Evolutionary conservation across 1,284 basidiomycete genomes (phyloP).

Genomic region (Phenoliferia sp.): DNA sequence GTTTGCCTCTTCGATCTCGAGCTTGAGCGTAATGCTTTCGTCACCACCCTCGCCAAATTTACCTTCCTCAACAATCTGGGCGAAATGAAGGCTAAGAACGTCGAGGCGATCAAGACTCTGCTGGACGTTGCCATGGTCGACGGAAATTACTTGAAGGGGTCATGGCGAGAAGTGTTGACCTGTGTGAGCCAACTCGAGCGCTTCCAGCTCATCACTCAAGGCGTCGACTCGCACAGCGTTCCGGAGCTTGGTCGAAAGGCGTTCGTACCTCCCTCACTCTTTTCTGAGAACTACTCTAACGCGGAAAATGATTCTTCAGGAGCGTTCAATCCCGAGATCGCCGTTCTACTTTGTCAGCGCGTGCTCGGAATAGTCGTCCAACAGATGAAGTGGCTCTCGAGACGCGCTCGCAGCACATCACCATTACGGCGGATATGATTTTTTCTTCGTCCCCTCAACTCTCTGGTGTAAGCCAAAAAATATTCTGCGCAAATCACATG

Average conservation of each 20-base stretch:
- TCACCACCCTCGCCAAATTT: conserved; percentile 94
- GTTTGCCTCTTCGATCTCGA: conserved; percentile 94
- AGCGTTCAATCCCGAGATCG: conserved; percentile 7
- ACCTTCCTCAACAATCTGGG: conserved; percentile 93
- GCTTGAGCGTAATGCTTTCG: conserved; percentile 90
- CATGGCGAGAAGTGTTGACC: conserved; percentile 91
- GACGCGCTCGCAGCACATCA: conserved; percentile 95
- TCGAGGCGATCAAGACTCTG: conserved; percentile 92
- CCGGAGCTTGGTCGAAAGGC: conserved; percentile 73
- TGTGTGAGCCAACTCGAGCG: conserved; percentile 96
- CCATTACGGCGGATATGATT: conserved; percentile 97
- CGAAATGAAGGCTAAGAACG: conserved; percentile 97
- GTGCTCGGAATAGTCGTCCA: conserved; percentile 48
- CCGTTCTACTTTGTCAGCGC: conserved; percentile 21
- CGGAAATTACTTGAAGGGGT: conserved; percentile 86
- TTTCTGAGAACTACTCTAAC: background rate
- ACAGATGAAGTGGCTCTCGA: conserved; percentile 94
- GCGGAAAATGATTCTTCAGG: background rate
- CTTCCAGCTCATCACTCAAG: conserved; percentile 87
- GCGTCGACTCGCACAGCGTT: conserved; percentile 60
- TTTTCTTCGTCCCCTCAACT: conserved; percentile 93
- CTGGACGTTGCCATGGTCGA: conserved; percentile 89
- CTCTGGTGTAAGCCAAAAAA: conserved; percentile 67
- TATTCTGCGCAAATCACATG: conserved; percentile 12
- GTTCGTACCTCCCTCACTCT: conserved; percentile 47